Evolutionary conservation across 2,329 filamentous ascomycete genomes (phyloP).

Genomic region (Apiospora hydei): DNA sequence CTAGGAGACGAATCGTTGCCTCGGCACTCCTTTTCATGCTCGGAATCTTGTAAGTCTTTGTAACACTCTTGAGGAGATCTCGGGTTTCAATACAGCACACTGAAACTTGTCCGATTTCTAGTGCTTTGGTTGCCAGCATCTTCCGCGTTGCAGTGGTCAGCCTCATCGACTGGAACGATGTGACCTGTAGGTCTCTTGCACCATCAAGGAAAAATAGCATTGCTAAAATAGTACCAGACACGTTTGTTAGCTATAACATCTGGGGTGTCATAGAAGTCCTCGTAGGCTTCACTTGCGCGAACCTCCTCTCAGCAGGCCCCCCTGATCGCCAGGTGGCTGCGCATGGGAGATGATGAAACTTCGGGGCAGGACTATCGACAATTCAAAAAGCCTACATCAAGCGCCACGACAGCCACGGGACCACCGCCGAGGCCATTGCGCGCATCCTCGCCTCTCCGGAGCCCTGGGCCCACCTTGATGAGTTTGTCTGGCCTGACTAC

Average conservation of each 20-base stretch:
- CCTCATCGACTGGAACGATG: slow-evolving; percentile 36
- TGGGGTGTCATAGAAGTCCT: slow-evolving; percentile 41
- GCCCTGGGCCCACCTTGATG: neutral
- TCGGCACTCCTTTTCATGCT: slow-evolving; percentile 42
- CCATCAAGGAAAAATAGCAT: too few species aligned
- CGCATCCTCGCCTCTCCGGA: neutral
- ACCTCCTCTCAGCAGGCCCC: slow-evolving; percentile 38
- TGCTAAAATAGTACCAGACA: slow-evolving; percentile 4
- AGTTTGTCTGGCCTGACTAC: neutral
- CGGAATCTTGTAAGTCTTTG: slow-evolving; percentile 40
- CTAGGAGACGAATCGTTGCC: slow-evolving; percentile 39
- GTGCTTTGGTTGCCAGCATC: slow-evolving; percentile 39
- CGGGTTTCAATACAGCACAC: neutral
- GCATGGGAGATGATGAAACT: neutral
- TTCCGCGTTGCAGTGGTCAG: slow-evolving; percentile 40
- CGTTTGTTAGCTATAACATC: slow-evolving; percentile 38
- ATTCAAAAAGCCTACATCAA: slow-evolving; percentile 9
- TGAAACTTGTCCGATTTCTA: neutral
- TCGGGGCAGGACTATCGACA: neutral
- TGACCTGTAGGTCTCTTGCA: slow-evolving; percentile 31
- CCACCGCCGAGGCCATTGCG: neutral
- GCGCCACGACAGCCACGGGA: slow-evolving; percentile 1
- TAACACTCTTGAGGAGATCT: neutral
- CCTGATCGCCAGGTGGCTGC: slow-evolving; percentile 27
- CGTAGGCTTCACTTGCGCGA: slow-evolving; percentile 40